Evolutionary conservation across 1,284 basidiomycete genomes (phyloP).

Genomic region (Fistulinella cinereoalba): DNA sequence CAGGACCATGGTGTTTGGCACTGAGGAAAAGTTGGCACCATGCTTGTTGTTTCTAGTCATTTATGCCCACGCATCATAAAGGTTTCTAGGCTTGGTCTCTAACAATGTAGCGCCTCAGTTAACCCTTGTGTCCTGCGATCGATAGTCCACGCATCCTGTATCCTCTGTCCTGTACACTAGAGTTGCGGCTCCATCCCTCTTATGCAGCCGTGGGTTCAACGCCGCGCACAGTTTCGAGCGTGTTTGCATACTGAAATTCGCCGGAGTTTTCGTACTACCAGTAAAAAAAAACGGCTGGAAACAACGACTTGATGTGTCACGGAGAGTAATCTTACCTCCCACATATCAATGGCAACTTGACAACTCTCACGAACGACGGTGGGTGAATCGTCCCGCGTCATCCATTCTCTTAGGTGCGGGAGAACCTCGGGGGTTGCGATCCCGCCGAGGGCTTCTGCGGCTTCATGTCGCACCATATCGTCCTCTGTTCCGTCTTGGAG

Average conservation of each 20-base stretch:
- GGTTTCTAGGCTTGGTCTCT: neutral
- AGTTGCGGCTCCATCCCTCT: slow-evolving; percentile 3
- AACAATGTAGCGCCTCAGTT: neutral
- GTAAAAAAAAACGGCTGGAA: slow-evolving; percentile 2
- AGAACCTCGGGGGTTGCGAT: slow-evolving; percentile 93
- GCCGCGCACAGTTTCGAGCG: slow-evolving; percentile 33
- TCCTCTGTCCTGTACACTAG: neutral
- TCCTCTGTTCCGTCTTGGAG: slow-evolving; percentile 75
- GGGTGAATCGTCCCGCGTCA: slow-evolving; percentile 74
- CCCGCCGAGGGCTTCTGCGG: slow-evolving; percentile 95
- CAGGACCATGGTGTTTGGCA: no score
- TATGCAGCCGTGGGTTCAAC: slow-evolving; percentile 15
- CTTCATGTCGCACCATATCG: slow-evolving; percentile 99
- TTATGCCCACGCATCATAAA: neutral
- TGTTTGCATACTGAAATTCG: slow-evolving; percentile 84
- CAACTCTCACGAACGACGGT: slow-evolving; percentile 94
- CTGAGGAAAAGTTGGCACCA: no score
- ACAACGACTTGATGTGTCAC: neutral
- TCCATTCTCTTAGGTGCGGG: slow-evolving; percentile 85
- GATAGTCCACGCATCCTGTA: neutral
- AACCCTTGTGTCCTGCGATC: neutral
- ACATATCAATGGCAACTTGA: slow-evolving; percentile 96
- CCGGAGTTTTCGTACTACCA: slow-evolving; percentile 90
- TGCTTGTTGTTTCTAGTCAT: no score
- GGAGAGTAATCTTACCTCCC: slow-evolving; percentile 62